Base-by-base conservation (phyloP, 148 eudicot species). In the Agrostemma githago region DNA sequence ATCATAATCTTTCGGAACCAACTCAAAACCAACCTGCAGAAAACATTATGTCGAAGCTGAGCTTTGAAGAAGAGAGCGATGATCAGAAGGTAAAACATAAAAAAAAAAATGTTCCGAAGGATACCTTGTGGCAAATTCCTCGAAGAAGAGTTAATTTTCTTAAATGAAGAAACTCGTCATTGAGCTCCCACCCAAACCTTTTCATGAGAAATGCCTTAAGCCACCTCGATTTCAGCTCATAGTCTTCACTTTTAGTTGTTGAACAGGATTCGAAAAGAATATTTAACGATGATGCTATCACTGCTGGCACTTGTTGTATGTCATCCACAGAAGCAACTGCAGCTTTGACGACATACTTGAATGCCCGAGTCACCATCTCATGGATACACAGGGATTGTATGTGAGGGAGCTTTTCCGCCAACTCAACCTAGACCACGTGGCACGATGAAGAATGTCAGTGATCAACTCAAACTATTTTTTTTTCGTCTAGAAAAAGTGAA, bases 281-380 rank as follows among this genome's bases (percentile, higher is more conserved):
- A 82, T 92, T 95, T 73, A 95, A 81, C 69, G 94, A 74, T 21
- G 96, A 75, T 53, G 97, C 89, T 75, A 92, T 85, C 61, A 87
- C 89, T 73, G 92, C 78, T n/a, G 99, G 83, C 76, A 89, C 73
- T 76, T 86, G 83, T 8, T 81, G 77, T 39, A 87, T 76, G 75
- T 86, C 85, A 72, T 80, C 82, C 51, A 82, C 92, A 71, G 97
- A 90, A 56, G 97, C 97, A 81, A 95, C 81, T 43, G 92, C 90
- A 74, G 99, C 97, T 82, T 83, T 87, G 72, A 92, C 83, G 4
- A 92, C 86, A 76, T 90, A 94, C 90, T 95, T 95, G 75, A 90
- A 92, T 77, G 99, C 96, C 74, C 99, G 90, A 65, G 99, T 92
- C 73, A 95, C 87, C 97, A 95, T 95, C 87, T 95, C 99, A 75